A percentile compares a stretch with the other conserved stretches of the same genome.
Conservation (phyloP, 495 filamentous ascomycete genomes). For the Hypomontagnella submonticulosa region DNA sequence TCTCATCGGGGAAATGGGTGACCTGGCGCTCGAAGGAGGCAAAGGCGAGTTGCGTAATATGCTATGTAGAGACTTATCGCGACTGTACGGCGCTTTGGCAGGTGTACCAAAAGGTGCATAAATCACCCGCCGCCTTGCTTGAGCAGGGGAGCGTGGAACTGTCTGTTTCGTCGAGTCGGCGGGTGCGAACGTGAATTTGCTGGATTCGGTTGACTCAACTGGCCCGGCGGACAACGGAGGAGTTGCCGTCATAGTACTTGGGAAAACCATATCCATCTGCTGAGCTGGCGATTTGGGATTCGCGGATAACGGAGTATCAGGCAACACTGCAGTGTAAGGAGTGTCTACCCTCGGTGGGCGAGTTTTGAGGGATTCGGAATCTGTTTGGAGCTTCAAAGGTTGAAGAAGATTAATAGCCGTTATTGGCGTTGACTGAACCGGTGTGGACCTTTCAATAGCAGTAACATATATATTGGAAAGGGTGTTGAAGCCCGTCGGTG, state of each 20-base stretch:
- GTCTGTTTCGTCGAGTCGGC: constrained; percentile 33
- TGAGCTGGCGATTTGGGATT: constrained; percentile 56
- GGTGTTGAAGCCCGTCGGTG: constrained; percentile 84
- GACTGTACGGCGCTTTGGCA: constrained; percentile 67
- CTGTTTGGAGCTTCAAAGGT: constrained; percentile 60
- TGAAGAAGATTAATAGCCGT: constrained; percentile 55
- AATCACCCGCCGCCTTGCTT: constrained; percentile 39
- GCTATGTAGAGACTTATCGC: constrained; percentile 72
- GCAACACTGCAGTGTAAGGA: constrained; percentile 54
- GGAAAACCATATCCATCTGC: constrained; percentile 52
- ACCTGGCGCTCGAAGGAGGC: constrained; percentile 57
- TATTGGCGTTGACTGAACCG: constrained; percentile 55
- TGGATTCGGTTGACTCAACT: constrained; percentile 51
- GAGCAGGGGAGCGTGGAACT: constrained; percentile 36
- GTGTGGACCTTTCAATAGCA: constrained; percentile 71
- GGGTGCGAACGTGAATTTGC: constrained; percentile 54
- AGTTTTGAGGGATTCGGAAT: constrained; percentile 41
- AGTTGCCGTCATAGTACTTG: constrained; percentile 61
- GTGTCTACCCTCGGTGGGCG: constrained; percentile 48
- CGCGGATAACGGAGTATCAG: constrained; percentile 59
- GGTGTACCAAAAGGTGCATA: constrained; percentile 30
- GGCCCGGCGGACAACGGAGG: constrained; percentile 61
- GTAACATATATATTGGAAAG: constrained; percentile 81
- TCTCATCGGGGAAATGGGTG: constrained; percentile 59
- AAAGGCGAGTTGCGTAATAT: constrained; percentile 83